Evolutionary conservation across 176 grass and related monocot species (phyloP).

Genomic region (Panicum miliaceum): DNA sequence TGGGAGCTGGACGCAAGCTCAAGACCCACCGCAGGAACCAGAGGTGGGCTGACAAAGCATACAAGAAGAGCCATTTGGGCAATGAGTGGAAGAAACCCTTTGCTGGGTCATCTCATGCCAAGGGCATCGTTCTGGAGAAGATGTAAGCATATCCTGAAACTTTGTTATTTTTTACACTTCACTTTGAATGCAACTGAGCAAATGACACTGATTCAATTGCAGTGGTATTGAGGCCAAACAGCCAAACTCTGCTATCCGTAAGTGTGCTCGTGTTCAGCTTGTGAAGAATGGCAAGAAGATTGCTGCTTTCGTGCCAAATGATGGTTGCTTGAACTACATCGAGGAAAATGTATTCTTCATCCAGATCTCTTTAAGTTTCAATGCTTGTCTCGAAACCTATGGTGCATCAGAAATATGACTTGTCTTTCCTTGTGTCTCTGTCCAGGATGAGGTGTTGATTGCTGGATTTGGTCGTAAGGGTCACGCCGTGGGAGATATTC

Average conservation of each 20-base stretch:
- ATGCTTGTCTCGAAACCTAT: neutral
- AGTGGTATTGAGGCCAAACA: constrained; percentile 79
- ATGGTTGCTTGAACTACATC: constrained; percentile 76
- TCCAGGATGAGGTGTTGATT: constrained; percentile 73
- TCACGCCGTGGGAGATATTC: constrained; percentile 75
- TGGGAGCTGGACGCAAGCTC: constrained; percentile 74
- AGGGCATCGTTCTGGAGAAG: constrained; percentile 80
- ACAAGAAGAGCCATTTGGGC: constrained; percentile 81
- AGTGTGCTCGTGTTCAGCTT: constrained; percentile 75
- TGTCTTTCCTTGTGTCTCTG: neutral
- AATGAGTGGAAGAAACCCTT: constrained; percentile 84
- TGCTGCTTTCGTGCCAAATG: constrained; percentile 69
- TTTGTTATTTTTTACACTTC: neutral
- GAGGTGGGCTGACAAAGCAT: constrained; percentile 75
- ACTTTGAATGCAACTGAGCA: neutral
- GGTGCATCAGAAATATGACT: neutral
- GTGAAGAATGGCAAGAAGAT: constrained; percentile 83
- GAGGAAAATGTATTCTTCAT: constrained; percentile 55
- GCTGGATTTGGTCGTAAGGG: constrained; percentile 76
- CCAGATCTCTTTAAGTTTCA: neutral
- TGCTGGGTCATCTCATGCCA: constrained; percentile 66
- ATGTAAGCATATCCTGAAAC: constrained; percentile 43
- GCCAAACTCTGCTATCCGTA: constrained; percentile 76
- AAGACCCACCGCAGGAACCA: constrained; percentile 76
- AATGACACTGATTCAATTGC: constrained; percentile 10